These are phyloP conservation scores for Gamarada debralockiae DNA, from an alignment of 495 filamentous ascomycete genomes.

Conservation along the genomic window DNA sequence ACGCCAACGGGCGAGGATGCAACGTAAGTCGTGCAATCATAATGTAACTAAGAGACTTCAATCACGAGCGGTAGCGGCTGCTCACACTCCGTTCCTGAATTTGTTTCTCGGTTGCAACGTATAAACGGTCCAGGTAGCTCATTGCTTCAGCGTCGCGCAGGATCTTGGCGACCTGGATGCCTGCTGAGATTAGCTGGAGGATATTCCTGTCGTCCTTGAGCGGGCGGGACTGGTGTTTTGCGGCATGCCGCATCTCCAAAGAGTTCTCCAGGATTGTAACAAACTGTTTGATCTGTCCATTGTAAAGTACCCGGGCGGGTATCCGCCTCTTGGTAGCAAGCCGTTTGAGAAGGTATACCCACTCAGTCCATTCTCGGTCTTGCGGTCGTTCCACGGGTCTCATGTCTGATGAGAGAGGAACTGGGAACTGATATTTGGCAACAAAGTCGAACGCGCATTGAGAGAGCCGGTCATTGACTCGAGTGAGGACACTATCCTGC, in stretches of 20 bases:
- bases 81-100: constrained; percentile 59
- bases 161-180: constrained; percentile 82
- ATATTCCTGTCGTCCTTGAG: constrained; percentile 89
- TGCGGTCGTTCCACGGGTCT: constrained; percentile 72
- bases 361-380: constrained; percentile 89
- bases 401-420: constrained; percentile 71
- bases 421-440: constrained; percentile 84
- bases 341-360: constrained; percentile 83
- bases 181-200: constrained; percentile 79
- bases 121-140: constrained; percentile 72
- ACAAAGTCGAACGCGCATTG: constrained; percentile 87
- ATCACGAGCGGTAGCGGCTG: constrained; percentile 13
- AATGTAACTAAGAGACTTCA: not conserved
- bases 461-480: constrained; percentile 79
- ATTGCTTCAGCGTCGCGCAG: constrained; percentile 77
- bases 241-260: constrained; percentile 78
- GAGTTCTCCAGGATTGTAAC: constrained; percentile 80
- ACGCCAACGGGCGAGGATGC: not conserved
- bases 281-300: constrained; percentile 85
- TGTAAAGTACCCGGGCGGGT: constrained; percentile 76
- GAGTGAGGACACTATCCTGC: constrained; percentile 73
- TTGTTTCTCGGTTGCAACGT: constrained; percentile 64
- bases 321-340: constrained; percentile 83
- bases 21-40: constrained; percentile 6
- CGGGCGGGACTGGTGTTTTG: constrained; percentile 77